Conservation (phyloP, 352 stramenopile species). For the Phytophthora cryptogea region DNA sequence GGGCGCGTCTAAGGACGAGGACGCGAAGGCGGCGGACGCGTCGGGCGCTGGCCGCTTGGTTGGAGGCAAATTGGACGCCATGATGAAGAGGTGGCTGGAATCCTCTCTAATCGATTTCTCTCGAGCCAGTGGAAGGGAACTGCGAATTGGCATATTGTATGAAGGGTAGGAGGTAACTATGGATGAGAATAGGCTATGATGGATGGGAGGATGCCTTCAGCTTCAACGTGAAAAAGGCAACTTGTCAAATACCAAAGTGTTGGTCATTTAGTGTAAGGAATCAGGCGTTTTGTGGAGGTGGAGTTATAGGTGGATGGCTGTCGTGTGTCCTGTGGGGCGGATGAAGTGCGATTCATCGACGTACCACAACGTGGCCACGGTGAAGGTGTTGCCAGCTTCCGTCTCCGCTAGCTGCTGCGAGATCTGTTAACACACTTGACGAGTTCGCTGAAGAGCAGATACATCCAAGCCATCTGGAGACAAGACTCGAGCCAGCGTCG, state of each 20-base stretch:
- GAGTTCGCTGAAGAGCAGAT: conserved; percentile 27
- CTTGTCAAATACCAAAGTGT: no score
- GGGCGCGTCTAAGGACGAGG: not conserved
- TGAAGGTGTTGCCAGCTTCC: conserved; percentile 18
- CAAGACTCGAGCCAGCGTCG: conserved; percentile 60
- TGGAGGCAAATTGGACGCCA: conserved; percentile 20
- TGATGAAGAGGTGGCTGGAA: conserved; percentile 8
- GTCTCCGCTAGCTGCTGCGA: conserved; percentile 34
- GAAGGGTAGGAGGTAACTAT: no score
- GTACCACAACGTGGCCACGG: conserved; percentile 56
- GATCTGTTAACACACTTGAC: conserved; percentile 42
- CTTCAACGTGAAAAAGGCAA: no score
- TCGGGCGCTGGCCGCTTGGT: conserved; percentile 4
- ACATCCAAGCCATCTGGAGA: conserved; percentile 36
- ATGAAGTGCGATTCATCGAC: conserved; percentile 65
- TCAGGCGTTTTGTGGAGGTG: no score
- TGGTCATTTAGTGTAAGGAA: no score
- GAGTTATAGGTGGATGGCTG: conserved; percentile 14
- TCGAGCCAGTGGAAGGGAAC: not conserved
- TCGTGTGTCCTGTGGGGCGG: conserved; percentile 45
- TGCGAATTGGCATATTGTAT: no score
- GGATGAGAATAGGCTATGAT: no score
- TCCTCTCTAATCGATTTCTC: conserved; percentile 1
- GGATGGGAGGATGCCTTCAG: no score
- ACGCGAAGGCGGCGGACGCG: not conserved